Conservation (phyloP, 331 rosid species). For the Malus hybrid region DNA sequence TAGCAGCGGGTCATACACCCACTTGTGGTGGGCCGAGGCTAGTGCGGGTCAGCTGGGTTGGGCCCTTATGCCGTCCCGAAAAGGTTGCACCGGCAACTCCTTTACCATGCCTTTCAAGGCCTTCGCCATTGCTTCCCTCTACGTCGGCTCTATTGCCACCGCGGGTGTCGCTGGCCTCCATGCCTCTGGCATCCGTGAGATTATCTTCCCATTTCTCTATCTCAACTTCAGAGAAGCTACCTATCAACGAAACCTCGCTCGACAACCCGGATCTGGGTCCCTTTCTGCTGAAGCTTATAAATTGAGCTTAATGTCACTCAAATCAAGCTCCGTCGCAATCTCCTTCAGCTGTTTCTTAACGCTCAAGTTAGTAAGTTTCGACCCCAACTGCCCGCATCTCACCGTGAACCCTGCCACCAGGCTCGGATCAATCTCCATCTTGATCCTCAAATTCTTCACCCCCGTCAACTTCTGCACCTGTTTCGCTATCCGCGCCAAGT, state of each 20-base stretch:
- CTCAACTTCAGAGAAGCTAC: background rate
- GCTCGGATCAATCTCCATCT: constrained; percentile 53
- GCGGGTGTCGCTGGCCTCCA: constrained; percentile 46
- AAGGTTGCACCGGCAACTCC: constrained; percentile 44
- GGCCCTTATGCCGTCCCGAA: constrained; percentile 39
- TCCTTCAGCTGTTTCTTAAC: constrained; percentile 86
- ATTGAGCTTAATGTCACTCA: constrained; percentile 50
- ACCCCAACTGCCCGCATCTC: constrained; percentile 63
- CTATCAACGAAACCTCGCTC: no score
- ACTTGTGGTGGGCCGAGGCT: constrained; percentile 65
- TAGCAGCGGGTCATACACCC: background rate
- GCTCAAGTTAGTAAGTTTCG: constrained; percentile 80
- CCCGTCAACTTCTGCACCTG: constrained; percentile 91
- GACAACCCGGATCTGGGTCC: no score
- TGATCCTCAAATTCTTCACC: constrained; percentile 74
- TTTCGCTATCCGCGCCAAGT: constrained; percentile 82
- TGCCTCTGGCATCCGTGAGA: constrained; percentile 54
- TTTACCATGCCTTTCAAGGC: constrained; percentile 75
- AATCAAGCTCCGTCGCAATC: constrained; percentile 71
- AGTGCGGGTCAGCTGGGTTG: constrained; percentile 58
- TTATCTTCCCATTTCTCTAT: background rate
- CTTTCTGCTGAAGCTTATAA: constrained; percentile 8
- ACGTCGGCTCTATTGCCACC: constrained; percentile 60
- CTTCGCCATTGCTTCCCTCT: constrained; percentile 79
- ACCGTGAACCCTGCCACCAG: constrained; percentile 86